Conservation (phyloP, 768 basidiomycete genomes). For the Tylopilus rubrobrunneus region DNA sequence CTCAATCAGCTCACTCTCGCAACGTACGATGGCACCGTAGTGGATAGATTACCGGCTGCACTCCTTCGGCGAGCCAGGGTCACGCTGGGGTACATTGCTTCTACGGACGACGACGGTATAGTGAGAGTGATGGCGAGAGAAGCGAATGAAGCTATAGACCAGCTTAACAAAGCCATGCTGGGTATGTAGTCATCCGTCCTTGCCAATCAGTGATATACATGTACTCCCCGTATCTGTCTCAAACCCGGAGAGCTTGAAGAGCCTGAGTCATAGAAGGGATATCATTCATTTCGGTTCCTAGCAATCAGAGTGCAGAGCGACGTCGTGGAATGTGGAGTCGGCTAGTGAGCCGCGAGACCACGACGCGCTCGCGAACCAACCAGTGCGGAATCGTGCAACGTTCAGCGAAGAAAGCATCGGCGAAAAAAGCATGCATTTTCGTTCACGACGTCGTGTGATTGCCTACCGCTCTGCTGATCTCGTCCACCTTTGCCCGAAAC, state of each 20-base stretch:
- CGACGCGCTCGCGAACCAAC: constrained; percentile 26
- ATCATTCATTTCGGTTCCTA: constrained; percentile 51
- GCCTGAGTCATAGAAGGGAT: constrained; percentile 85
- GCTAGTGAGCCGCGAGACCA: constrained; percentile 24
- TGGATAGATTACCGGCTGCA: constrained; percentile 21
- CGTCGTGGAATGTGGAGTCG: constrained; percentile 20
- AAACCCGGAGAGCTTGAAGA: constrained; percentile 55
- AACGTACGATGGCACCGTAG: constrained; percentile 39
- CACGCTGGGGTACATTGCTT: constrained; percentile 65
- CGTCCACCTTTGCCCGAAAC: constrained; percentile 70
- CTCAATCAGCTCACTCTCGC: constrained; percentile 56
- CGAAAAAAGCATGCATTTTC: neutral
- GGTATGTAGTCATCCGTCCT: constrained; percentile 9
- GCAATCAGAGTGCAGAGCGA: constrained; percentile 7
- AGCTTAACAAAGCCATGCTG: constrained; percentile 47
- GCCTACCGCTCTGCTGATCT: constrained; percentile 61
- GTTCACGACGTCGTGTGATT: constrained; percentile 29
- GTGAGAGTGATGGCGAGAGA: constrained; percentile 78
- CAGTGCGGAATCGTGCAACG: neutral
- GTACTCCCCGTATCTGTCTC: constrained; percentile 92
- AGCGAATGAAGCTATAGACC: constrained; percentile 49
- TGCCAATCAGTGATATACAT: neutral
- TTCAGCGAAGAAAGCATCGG: neutral
- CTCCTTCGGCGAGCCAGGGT: constrained; percentile 49
- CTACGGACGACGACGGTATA: constrained; percentile 67